Evolutionary conservation across 1,139 yeast genomes (phyloP).

Genomic region (Pneumocystis sp.): DNA sequence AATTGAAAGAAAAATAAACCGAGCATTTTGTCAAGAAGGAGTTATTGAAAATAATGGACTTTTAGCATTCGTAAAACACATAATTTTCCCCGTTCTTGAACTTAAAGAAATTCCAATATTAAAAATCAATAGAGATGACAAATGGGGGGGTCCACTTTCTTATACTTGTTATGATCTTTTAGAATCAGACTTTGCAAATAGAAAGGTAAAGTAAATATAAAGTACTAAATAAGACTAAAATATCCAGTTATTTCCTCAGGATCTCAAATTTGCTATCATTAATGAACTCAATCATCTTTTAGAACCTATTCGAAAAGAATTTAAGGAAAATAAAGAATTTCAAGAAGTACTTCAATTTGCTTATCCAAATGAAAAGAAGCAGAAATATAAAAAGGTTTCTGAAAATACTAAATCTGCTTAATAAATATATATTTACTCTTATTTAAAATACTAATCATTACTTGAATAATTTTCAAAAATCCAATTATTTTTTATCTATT

Average conservation of each 20-base stretch:
- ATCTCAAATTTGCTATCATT: slow-evolving; percentile 81
- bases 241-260: slow-evolving; percentile 64
- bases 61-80: slow-evolving; percentile 69
- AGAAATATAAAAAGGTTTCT: not conserved
- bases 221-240: not conserved
- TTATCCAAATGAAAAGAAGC: slow-evolving; percentile 42
- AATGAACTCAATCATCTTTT: slow-evolving; percentile 66
- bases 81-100: slow-evolving; percentile 73
- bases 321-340: slow-evolving; percentile 47
- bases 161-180: slow-evolving; percentile 56
- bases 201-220: slow-evolving; percentile 24
- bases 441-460: not conserved
- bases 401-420: not conserved
- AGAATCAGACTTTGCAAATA: slow-evolving; percentile 54
- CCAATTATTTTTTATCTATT: not conserved
- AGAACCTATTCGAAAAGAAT: slow-evolving; percentile 71
- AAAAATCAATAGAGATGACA: slow-evolving; percentile 78
- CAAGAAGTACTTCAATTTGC: slow-evolving; percentile 62
- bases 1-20: slow-evolving; percentile 77
- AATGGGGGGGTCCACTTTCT: slow-evolving; percentile 84
- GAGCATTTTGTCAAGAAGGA: slow-evolving; percentile 95
- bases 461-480: not conserved
- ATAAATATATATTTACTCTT: not conserved
- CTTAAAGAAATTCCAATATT: slow-evolving; percentile 43
- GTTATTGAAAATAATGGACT: slow-evolving; percentile 83